phyloP scores from a whole-genome alignment of 768 basidiomycete species.

The Suillus spraguei region DNA sequence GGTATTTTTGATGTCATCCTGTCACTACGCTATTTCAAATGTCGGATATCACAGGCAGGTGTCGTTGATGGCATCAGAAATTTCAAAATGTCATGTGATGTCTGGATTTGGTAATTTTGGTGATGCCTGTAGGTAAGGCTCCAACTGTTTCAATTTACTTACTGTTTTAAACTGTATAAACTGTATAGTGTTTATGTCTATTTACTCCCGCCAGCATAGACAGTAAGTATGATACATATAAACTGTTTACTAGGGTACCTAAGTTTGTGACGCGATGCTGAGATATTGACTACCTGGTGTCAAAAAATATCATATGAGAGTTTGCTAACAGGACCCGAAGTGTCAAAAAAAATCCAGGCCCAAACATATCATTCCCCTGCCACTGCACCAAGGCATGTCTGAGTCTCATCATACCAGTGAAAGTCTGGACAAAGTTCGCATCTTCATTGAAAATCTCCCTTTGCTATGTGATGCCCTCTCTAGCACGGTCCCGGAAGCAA shows the following conservation, averaged over 20 bases:
- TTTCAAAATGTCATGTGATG: not conserved
- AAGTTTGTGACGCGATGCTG: not conserved
- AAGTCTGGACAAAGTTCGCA: no score
- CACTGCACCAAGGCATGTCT: no score
- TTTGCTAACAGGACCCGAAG: no score
- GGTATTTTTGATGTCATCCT: not conserved
- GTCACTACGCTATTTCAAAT: not conserved
- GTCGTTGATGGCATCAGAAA: not conserved
- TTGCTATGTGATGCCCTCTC: no score
- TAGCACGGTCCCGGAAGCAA: no score
- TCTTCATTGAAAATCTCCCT: no score
- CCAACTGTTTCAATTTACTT: not conserved
- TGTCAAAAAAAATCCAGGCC: no score
- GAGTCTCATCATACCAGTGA: no score
- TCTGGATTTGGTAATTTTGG: not conserved
- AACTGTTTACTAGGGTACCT: not conserved
- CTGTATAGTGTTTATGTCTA: not conserved
- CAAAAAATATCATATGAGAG: no score
- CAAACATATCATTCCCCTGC: no score
- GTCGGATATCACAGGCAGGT: not conserved
- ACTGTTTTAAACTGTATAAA: not conserved
- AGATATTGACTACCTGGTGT: not conserved
- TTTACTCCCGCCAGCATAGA: not conserved
- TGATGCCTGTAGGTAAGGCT: constrained; percentile 2
- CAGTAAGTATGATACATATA: not conserved